Base-by-base conservation (phyloP, 2,329 filamentous ascomycete genomes). In the Colletotrichum orbiculare region DNA sequence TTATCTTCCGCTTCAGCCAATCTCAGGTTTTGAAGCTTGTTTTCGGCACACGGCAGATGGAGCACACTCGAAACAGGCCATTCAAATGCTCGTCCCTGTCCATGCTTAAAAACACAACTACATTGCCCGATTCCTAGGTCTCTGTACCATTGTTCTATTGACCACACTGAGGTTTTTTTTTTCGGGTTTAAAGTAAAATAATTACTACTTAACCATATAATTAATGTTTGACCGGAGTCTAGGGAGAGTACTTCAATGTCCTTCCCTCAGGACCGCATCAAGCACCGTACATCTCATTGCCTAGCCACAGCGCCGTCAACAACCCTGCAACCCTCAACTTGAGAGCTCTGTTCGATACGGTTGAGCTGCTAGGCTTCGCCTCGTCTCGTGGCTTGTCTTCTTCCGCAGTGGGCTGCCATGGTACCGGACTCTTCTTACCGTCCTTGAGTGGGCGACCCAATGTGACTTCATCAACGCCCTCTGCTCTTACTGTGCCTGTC, bases 211-310 rank as follows among this genome's bases (percentile, higher is more conserved):
- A 60, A 56, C 13, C 38, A 62, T 52, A 38, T 25, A 38, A 15
- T 39, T 13, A 9, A 49, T n/a, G 42, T 35, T 42, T 35, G 37
- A 33, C 11, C 9, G 13, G 41, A 39, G 45, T 11, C 7, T 25
- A 5, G 8, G 35, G 39, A 45, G 39, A n/a, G 15, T 25, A 17
- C 12, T 12, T 39, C 8, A 34, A 34, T 37, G 13, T 12, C 45
- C 45, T 52, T 34, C 15, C n/a, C 37, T n/a, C 4, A 39, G 15
- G 15, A 47, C 17, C 13, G 38, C 39, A 42, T 65, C 46, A 65
- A 62, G 41, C 42, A 33, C 64, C 59, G 48, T 64, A 68, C 33
- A 64, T 25, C 55, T 62, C 46, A 49, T 67, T 68, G 33, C 66
- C 64, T 7, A 67, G 25, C 66, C 66, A 68, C 34, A 68, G 33